phyloP scores from a whole-genome alignment of 169 alveolate genomes.

The Perkinsus marinus region DNA sequence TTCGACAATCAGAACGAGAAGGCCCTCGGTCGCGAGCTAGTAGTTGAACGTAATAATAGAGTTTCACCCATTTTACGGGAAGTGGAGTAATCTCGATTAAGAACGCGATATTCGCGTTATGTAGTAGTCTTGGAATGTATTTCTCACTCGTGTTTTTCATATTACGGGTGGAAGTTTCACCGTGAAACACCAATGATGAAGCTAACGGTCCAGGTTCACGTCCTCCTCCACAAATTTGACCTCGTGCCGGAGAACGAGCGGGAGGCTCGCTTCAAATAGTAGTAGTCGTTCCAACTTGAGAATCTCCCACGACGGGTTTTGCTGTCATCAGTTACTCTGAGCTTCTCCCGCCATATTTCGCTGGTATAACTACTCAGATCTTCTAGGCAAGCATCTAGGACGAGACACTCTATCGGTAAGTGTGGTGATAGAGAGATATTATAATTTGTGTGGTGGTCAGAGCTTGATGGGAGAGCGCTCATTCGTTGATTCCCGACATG shows the following conservation, averaged over 20 bases:
- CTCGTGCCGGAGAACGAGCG: constrained; percentile 53
- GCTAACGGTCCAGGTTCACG: constrained; percentile 50
- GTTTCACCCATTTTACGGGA: not conserved
- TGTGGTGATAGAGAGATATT: not conserved
- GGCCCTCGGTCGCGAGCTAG: too few relatives aligned
- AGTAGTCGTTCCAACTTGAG: not conserved
- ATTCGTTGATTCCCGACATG: constrained; percentile 64
- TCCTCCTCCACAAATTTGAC: constrained; percentile 80
- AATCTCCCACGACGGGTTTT: too few relatives aligned
- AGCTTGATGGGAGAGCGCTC: constrained; percentile 78
- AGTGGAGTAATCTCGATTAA: constrained; percentile 32
- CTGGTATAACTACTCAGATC: constrained; percentile 24
- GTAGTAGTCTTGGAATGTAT: too few relatives aligned
- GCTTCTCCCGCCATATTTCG: not conserved
- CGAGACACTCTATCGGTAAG: constrained; percentile 43
- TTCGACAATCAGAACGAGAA: too few relatives aligned
- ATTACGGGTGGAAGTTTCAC: constrained; percentile 70
- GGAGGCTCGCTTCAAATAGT: constrained; percentile 39
- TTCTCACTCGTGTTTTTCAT: too few relatives aligned
- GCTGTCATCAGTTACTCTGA: not conserved
- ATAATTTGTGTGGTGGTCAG: constrained; percentile 29
- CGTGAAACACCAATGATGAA: not conserved
- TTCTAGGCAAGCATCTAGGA: constrained; percentile 81
- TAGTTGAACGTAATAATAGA: not conserved
- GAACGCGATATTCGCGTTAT: constrained; percentile 48